phyloP scores from a whole-genome alignment of 2,329 filamentous ascomycete genomes.

The Fusarium pseudoanthophilum region DNA sequence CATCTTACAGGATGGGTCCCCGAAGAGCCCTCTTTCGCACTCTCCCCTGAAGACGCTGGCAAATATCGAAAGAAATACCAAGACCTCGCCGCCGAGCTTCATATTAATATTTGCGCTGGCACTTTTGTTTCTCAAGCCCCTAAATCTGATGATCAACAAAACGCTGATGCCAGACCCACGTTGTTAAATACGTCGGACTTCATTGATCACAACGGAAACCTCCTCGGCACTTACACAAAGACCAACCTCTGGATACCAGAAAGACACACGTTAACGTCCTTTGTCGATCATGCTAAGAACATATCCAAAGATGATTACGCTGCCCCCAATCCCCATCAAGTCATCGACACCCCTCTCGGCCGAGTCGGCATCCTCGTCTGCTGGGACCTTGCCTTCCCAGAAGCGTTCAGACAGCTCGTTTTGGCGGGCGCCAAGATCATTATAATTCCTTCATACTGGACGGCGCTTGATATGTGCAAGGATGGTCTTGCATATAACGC shows the following conservation, averaged over 20 bases:
- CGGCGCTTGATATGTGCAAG: conserved; percentile 58
- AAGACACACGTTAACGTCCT: conserved; percentile 62
- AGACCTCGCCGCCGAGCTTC: conserved; percentile 70
- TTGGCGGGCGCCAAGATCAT: conserved; percentile 75
- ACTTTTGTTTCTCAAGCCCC: conserved; percentile 69
- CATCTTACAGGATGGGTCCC: conserved; percentile 80
- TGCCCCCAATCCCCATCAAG: conserved; percentile 52
- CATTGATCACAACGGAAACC: conserved; percentile 68
- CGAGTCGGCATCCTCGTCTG: conserved; percentile 74
- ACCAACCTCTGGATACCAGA: conserved; percentile 81
- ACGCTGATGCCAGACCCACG: conserved; percentile 54
- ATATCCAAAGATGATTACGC: conserved; percentile 58
- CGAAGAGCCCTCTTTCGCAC: conserved; percentile 67
- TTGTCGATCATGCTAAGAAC: conserved; percentile 32
- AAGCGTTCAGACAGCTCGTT: conserved; percentile 78
- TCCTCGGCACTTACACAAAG: conserved; percentile 76
- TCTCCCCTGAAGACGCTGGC: conserved; percentile 61
- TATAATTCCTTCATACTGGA: conserved; percentile 78
- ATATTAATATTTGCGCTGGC: conserved; percentile 77
- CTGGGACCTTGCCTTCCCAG: conserved; percentile 84
- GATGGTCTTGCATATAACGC: conserved; percentile 68
- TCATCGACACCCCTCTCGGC: conserved; percentile 68
- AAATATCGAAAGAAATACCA: conserved; percentile 70
- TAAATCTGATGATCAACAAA: conserved; percentile 56
- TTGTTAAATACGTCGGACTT: conserved; percentile 75